Evolutionary conservation across 2,329 filamentous ascomycete genomes (phyloP).

Genomic region (Corniculantispora saksenae): DNA sequence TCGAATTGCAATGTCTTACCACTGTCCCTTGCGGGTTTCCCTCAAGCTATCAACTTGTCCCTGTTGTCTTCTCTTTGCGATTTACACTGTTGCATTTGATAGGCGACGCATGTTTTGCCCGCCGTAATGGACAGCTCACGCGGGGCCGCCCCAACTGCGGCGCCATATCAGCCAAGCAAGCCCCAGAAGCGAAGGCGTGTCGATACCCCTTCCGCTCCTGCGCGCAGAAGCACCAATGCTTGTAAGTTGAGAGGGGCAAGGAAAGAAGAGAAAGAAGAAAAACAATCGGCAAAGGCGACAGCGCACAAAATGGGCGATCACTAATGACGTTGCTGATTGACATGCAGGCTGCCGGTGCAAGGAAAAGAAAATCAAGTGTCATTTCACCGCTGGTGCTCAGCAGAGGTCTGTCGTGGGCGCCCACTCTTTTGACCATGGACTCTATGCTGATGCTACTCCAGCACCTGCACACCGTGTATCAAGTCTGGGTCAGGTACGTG

Average conservation of each 20-base stretch:
- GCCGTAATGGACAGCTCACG: background rate
- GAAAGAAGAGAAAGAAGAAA: background rate
- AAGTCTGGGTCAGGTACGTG: slow-evolving; percentile 10
- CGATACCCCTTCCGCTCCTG: background rate
- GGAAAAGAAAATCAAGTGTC: slow-evolving; percentile 16
- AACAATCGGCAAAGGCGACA: too few species aligned
- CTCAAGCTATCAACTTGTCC: too few species aligned
- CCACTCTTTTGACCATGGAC: background rate
- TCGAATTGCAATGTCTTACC: too few species aligned
- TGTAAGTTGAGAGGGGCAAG: background rate
- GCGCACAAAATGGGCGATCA: background rate
- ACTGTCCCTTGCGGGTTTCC: too few species aligned
- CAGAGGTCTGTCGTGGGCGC: slow-evolving; percentile 2
- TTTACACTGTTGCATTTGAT: background rate
- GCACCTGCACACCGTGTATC: slow-evolving; percentile 15
- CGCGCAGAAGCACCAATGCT: slow-evolving; percentile 7
- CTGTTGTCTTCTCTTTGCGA: background rate
- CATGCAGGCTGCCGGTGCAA: slow-evolving; percentile 10
- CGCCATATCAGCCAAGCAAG: slow-evolving; percentile 4
- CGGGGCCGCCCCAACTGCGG: background rate
- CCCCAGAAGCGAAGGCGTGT: slow-evolving; percentile 8
- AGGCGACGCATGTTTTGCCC: background rate
- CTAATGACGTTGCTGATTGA: background rate
- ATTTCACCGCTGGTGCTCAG: background rate
- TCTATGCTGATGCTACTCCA: background rate